Percentiles rank a stretch among this genome's conserved stretches.
Conservation (phyloP, 23 red algal species). For the Gracilaria vermiculophylla region DNA sequence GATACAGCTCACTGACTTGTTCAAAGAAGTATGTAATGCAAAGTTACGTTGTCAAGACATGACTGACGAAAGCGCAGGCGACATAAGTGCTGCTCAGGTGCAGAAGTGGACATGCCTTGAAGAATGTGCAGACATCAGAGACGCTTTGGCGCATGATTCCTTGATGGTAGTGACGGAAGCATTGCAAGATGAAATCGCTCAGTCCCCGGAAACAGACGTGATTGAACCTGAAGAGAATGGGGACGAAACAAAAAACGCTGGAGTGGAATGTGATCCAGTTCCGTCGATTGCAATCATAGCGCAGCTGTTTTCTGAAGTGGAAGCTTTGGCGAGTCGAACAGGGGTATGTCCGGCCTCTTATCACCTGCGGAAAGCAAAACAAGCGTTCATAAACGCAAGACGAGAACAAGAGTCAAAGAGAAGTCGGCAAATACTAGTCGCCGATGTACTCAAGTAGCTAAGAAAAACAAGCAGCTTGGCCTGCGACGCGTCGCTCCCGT, state of each 20-base stretch:
- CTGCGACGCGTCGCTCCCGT: too few relatives aligned
- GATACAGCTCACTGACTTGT: not conserved
- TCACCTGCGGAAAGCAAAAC: conserved; percentile 3
- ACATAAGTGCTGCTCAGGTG: not conserved
- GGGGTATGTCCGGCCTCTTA: not conserved
- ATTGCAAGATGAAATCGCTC: not conserved
- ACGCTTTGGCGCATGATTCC: not conserved
- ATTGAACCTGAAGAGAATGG: not conserved
- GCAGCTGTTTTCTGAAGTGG: not conserved
- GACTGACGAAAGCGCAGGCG: not conserved
- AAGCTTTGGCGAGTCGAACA: not conserved
- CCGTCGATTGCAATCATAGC: not conserved
- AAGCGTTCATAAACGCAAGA: not conserved
- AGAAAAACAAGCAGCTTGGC: too few relatives aligned
- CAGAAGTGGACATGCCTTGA: not conserved
- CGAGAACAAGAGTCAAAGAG: not conserved
- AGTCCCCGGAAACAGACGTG: not conserved
- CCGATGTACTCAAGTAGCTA: not conserved
- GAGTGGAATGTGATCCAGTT: not conserved
- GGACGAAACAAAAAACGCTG: not conserved
- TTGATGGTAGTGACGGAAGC: not conserved
- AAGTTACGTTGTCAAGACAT: not conserved
- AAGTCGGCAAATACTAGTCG: not conserved
- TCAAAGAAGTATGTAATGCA: not conserved
- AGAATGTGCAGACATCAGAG: not conserved